Percentiles rank a stretch among this genome's conserved stretches.
These are phyloP conservation scores for Allium sativum DNA, from an alignment of 106 monocot species.

Conservation along the genomic window DNA sequence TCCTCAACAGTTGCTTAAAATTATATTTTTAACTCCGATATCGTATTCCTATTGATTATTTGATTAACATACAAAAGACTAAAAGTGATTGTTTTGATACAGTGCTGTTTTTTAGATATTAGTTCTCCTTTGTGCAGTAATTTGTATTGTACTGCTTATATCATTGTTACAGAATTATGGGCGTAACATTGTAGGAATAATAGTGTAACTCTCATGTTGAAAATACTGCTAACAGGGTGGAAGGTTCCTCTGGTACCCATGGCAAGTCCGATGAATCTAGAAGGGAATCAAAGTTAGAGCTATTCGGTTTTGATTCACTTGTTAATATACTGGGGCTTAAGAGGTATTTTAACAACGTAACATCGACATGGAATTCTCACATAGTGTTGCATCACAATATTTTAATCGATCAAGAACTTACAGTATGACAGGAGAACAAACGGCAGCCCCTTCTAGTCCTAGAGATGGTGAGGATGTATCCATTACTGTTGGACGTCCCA, in stretches of 20 bases:
- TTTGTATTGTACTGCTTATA: too few relatives aligned
- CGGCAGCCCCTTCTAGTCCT: conserved; percentile 63
- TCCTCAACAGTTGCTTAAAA: too few relatives aligned
- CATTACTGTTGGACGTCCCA: conserved; percentile 66
- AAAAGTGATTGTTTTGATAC: too few relatives aligned
- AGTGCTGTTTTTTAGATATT: too few relatives aligned
- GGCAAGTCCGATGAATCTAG: conserved; percentile 27
- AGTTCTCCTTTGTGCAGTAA: too few relatives aligned
- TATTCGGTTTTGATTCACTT: conserved; percentile 97
- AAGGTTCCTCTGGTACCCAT: conserved; percentile 35
- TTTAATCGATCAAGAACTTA: conserved; percentile 18
- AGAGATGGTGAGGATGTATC: conserved; percentile 76
- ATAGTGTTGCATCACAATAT: neutral
- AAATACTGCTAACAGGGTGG: conserved; percentile 10
- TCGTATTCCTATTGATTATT: too few relatives aligned
- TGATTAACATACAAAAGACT: too few relatives aligned
- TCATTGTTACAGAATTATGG: too few relatives aligned
- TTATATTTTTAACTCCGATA: too few relatives aligned
- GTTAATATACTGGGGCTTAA: conserved; percentile 91
- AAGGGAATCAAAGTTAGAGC: conserved; percentile 77
- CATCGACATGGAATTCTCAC: neutral
- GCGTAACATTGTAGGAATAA: conserved; percentile 25
- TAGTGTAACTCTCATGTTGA: conserved; percentile 16
- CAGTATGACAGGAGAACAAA: conserved; percentile 95
- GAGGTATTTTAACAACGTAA: conserved; percentile 27